phyloP scores from a whole-genome alignment of 495 filamentous ascomycete species.

The Clohesyomyces aquaticus region DNA sequence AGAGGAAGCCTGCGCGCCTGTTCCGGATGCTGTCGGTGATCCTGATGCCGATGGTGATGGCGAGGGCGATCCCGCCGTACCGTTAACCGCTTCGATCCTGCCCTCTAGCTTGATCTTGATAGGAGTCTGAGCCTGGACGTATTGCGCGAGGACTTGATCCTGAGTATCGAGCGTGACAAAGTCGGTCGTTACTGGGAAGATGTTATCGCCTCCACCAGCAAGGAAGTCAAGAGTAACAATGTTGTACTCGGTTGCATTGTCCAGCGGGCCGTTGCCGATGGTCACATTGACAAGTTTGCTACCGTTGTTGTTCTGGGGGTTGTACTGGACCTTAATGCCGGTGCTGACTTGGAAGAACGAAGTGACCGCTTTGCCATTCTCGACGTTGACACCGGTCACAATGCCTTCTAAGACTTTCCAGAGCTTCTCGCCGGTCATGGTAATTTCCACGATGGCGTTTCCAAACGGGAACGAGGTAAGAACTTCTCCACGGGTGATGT shows the following conservation, averaged over 20 bases:
- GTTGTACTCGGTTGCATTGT: slow-evolving; percentile 49
- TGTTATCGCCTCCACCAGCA: slow-evolving; percentile 57
- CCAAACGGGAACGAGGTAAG: slow-evolving; percentile 62
- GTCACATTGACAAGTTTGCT: slow-evolving; percentile 50
- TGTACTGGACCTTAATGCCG: slow-evolving; percentile 54
- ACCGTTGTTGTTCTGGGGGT: slow-evolving; percentile 45
- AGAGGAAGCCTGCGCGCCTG: too few species aligned
- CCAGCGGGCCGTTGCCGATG: slow-evolving; percentile 49
- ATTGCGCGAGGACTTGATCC: slow-evolving; percentile 55
- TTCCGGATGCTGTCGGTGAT: too few species aligned
- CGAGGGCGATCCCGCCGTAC: too few species aligned
- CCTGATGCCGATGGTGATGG: too few species aligned
- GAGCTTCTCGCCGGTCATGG: slow-evolving; percentile 52
- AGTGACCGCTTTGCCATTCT: slow-evolving; percentile 54
- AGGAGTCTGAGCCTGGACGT: slow-evolving; percentile 53
- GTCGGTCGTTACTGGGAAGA: slow-evolving; percentile 48
- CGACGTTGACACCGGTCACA: slow-evolving; percentile 47
- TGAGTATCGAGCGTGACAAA: slow-evolving; percentile 53
- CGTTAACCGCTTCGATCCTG: slow-evolving; percentile 46
- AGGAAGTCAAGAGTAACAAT: slow-evolving; percentile 61
- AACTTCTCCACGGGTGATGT: slow-evolving; percentile 59
- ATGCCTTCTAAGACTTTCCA: slow-evolving; percentile 58
- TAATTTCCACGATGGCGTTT: slow-evolving; percentile 53
- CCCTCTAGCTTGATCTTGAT: slow-evolving; percentile 55
- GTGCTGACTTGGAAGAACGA: slow-evolving; percentile 58